Evolutionary conservation across 1,284 basidiomycete genomes (phyloP).

Genomic region (Fomitopsis palustris): DNA sequence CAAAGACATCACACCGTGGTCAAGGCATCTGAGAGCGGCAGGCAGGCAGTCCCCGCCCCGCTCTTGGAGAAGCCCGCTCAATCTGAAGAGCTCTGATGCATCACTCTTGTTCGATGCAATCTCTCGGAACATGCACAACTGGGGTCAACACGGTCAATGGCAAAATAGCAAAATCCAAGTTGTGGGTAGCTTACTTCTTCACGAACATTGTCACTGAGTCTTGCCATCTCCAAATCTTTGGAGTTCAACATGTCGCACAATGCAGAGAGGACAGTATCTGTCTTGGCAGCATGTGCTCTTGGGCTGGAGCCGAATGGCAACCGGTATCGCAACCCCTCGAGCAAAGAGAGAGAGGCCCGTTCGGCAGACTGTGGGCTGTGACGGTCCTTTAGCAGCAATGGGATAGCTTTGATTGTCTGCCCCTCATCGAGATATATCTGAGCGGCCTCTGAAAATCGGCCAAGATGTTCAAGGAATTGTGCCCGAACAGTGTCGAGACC

Average conservation of each 20-base stretch:
- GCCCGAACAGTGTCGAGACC: conserved; percentile 51
- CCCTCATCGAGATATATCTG: conserved; percentile 51
- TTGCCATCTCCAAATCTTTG: background rate
- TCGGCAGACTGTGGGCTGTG: conserved; percentile 9
- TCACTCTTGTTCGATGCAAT: conserved; percentile 25
- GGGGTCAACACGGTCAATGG: background rate
- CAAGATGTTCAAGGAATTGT: conserved; percentile 41
- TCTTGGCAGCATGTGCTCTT: conserved; percentile 1
- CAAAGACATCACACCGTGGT: conserved; percentile 30
- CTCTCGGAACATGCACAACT: conserved; percentile 38
- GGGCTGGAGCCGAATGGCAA: conserved; percentile 23
- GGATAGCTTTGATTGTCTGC: conserved; percentile 45
- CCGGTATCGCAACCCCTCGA: conserved; percentile 25
- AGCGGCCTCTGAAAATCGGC: conserved; percentile 49
- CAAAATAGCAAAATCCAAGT: background rate
- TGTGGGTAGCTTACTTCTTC: conserved; percentile 17
- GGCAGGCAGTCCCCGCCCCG: background rate
- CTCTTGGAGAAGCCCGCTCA: conserved; percentile 15
- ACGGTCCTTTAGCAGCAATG: conserved; percentile 38
- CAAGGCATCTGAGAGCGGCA: conserved; percentile 32
- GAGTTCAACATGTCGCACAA: conserved; percentile 10
- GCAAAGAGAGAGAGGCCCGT: conserved; percentile 19
- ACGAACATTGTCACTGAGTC: background rate
- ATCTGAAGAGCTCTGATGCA: conserved; percentile 5
- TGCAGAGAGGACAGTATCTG: conserved; percentile 2